Percentiles rank a stretch among this genome's conserved stretches.
Evolutionary conservation across 305 asterid genomes (phyloP).

Genomic region (Ajuga reptans): DNA sequence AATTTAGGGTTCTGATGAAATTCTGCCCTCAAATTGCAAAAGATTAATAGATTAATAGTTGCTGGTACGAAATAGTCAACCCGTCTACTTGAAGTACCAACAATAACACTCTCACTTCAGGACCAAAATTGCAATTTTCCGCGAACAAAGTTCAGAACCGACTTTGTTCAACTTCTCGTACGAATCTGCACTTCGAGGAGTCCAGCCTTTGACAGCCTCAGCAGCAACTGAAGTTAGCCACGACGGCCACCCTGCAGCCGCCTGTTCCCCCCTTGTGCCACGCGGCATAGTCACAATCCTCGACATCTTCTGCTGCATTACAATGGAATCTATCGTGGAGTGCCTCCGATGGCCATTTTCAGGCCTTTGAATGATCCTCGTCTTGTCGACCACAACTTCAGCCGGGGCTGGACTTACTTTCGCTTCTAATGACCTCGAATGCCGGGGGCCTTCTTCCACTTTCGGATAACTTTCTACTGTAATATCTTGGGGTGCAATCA

Average conservation of each 20-base stretch:
- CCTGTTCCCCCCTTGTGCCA: slow-evolving; percentile 46
- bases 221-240: slow-evolving; percentile 88
- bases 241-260: slow-evolving; percentile 81
- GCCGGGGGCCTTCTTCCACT: slow-evolving; percentile 40
- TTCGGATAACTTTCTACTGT: slow-evolving; percentile 23
- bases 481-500: slow-evolving; percentile 53
- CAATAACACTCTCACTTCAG: neutral
- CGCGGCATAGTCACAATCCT: slow-evolving; percentile 43
- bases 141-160: slow-evolving; percentile 1
- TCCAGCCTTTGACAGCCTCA: slow-evolving; percentile 82
- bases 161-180: slow-evolving; percentile 69
- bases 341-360: slow-evolving; percentile 50
- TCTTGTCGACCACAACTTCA: slow-evolving; percentile 30
- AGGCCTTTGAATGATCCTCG: slow-evolving; percentile 58
- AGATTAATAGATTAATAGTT: too few relatives aligned
- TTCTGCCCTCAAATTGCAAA: too few relatives aligned
- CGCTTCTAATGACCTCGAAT: slow-evolving; percentile 26
- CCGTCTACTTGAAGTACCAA: neutral
- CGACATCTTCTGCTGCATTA: slow-evolving; percentile 31
- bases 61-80: too few relatives aligned
- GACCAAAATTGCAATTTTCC: neutral
- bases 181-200: slow-evolving; percentile 79
- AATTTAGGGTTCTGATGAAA: too few relatives aligned
- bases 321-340: slow-evolving; percentile 49
- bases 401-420: slow-evolving; percentile 16